Evolutionary conservation across 257 asterid species (phyloP).

Genomic region (Solanum pinnatisectum): DNA sequence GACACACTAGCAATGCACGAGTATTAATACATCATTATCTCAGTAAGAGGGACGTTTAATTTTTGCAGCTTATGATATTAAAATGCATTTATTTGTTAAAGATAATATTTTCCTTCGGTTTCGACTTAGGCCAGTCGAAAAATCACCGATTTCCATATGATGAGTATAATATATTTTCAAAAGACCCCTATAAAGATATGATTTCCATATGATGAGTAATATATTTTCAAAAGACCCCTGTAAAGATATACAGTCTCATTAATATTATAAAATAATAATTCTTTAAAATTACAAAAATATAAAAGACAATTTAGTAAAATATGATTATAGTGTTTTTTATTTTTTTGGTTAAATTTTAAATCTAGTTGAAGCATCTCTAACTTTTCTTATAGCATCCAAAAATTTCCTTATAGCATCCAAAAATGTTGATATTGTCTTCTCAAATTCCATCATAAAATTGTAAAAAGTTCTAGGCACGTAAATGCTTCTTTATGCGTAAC

Average conservation of each 20-base stretch:
- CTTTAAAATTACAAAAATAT: too few relatives aligned
- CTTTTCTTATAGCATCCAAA: neutral
- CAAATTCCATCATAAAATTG: rapidly evolving
- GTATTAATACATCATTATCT: neutral
- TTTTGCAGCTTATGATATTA: neutral
- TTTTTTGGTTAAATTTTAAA: too few relatives aligned
- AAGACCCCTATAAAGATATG: rapidly evolving
- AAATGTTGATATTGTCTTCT: neutral
- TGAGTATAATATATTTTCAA: too few relatives aligned
- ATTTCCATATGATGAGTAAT: too few relatives aligned
- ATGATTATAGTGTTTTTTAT: too few relatives aligned
- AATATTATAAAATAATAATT: too few relatives aligned
- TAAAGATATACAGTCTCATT: rapidly evolving
- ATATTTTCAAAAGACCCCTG: rapidly evolving
- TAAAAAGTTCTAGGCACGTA: rapidly evolving
- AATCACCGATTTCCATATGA: too few relatives aligned
- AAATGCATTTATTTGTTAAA: neutral
- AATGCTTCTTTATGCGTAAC: neutral
- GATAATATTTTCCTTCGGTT: too few relatives aligned
- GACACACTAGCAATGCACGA: neutral
- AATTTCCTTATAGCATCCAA: too few relatives aligned
- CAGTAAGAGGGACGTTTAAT: neutral
- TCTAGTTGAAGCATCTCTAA: too few relatives aligned
- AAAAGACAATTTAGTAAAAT: too few relatives aligned
- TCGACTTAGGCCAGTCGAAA: rapidly evolving